Percentiles rank a stretch among this genome's conserved stretches.
These are phyloP conservation scores for Toxicodendron radicans DNA, from an alignment of 345 rosid species.

Conservation along the genomic window DNA sequence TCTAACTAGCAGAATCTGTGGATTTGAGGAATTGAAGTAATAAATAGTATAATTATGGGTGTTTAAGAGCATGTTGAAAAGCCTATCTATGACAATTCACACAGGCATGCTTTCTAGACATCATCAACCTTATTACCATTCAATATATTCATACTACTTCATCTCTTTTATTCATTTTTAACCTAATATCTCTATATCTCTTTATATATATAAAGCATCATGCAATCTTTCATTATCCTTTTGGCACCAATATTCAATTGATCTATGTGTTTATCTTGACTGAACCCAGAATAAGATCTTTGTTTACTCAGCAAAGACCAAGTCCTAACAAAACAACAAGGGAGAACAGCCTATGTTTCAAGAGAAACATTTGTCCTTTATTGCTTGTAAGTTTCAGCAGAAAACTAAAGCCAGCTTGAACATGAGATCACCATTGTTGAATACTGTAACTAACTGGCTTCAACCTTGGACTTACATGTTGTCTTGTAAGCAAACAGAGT, in stretches of 20 bases:
- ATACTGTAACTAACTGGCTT: background rate
- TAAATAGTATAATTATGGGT: background rate
- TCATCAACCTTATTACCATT: background rate
- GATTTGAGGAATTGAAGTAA: background rate
- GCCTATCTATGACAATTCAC: background rate
- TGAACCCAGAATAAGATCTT: background rate
- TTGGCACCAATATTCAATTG: too few relatives aligned
- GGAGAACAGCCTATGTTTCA: background rate
- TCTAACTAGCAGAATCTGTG: too few relatives aligned
- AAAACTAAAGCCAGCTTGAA: background rate
- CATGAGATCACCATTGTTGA: background rate
- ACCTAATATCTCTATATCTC: background rate
- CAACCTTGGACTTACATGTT: background rate
- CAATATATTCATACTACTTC: background rate
- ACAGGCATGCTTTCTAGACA: conserved; percentile 13
- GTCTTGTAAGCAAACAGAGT: conserved; percentile 1
- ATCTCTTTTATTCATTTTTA: background rate
- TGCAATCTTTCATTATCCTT: too few relatives aligned
- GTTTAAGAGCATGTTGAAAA: conserved; percentile 18
- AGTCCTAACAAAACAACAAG: background rate
- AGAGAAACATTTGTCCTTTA: conserved; percentile 12
- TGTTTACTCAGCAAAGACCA: background rate
- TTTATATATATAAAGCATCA: too few relatives aligned
- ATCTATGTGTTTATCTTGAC: background rate
- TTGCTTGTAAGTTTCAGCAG: background rate